A percentile compares a stretch with the other conserved stretches of the same genome.
These are phyloP conservation scores for Pyrenophora graminea DNA, from an alignment of 2,329 filamentous ascomycete genomes.

Conservation along the genomic window DNA sequence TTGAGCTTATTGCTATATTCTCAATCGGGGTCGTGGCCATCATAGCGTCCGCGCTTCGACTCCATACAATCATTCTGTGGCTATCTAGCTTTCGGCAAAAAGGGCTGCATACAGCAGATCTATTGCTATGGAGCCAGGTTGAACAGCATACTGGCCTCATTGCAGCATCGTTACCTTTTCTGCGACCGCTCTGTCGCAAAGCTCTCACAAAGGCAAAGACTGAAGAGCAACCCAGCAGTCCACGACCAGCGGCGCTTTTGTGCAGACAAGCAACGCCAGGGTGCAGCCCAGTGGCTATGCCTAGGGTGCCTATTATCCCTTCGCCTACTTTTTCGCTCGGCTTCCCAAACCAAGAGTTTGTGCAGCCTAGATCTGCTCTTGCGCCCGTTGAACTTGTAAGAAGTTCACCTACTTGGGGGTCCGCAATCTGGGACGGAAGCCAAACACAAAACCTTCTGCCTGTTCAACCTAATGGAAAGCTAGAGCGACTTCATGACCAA, in stretches of 20 bases:
- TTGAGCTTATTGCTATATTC: constrained; percentile 51
- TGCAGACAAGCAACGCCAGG: constrained; percentile 14
- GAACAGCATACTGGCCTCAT: constrained; percentile 40
- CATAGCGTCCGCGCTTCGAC: constrained; percentile 35
- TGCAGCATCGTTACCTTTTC: constrained; percentile 39
- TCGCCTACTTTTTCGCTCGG: constrained; percentile 27
- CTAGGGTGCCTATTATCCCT: constrained; percentile 31
- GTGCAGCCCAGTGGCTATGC: constrained; percentile 4
- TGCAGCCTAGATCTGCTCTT: constrained; percentile 16
- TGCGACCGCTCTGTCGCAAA: constrained; percentile 32
- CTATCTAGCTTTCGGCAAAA: constrained; percentile 21
- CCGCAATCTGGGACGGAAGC: constrained; percentile 19
- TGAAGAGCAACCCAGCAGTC: constrained; percentile 21
- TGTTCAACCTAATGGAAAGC: neutral
- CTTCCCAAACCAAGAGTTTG: constrained; percentile 19
- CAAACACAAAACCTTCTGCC: constrained; percentile 15
- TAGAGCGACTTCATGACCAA: too few species aligned
- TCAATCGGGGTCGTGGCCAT: constrained; percentile 40
- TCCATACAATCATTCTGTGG: constrained; percentile 36
- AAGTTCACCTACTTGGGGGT: constrained; percentile 12
- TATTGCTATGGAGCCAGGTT: constrained; percentile 40
- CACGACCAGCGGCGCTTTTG: constrained; percentile 17
- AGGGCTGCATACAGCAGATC: constrained; percentile 20
- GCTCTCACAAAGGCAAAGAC: constrained; percentile 7
- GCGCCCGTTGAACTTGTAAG: constrained; percentile 21